A percentile compares a stretch with the other conserved stretches of the same genome.
These are phyloP conservation scores for Hypomontagnella monticulosa DNA, from an alignment of 495 filamentous ascomycete genomes.

Conservation along the genomic window DNA sequence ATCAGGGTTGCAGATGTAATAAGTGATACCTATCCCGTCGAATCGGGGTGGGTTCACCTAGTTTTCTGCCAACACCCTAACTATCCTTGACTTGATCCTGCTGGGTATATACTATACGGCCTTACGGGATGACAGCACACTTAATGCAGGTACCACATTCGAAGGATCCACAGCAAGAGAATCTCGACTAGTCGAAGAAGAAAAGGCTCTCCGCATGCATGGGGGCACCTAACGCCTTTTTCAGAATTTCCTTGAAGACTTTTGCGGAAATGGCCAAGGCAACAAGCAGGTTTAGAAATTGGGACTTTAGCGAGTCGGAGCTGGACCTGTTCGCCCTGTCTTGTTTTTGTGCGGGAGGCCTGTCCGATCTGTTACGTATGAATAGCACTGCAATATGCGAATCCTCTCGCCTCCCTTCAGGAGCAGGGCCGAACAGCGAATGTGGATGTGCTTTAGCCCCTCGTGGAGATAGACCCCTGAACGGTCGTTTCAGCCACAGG, in stretches of 20 bases:
- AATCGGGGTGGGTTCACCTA: conserved; percentile 38
- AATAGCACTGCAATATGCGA: conserved; percentile 35
- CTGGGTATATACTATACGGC: conserved; percentile 12
- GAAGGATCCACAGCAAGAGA: conserved; percentile 39
- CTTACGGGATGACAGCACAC: conserved; percentile 36
- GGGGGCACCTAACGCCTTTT: conserved; percentile 19
- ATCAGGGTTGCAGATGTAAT: conserved; percentile 42
- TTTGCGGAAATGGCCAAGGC: conserved; percentile 15
- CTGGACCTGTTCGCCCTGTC: conserved; percentile 11
- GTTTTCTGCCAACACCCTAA: conserved; percentile 18
- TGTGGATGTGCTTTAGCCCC: conserved; percentile 31
- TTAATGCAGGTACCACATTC: conserved; percentile 38
- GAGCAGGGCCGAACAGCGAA: conserved; percentile 37
- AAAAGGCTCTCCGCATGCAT: conserved; percentile 17
- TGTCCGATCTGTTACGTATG: conserved; percentile 37
- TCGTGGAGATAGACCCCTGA: conserved; percentile 38
- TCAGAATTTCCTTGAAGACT: conserved; percentile 17
- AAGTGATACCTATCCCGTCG: conserved; percentile 29
- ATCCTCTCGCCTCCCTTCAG: conserved; percentile 36
- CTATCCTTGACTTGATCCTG: conserved; percentile 30
- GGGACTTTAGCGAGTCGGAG: conserved; percentile 20
- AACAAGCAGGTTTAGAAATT: conserved; percentile 16
- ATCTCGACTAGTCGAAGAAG: conserved; percentile 22
- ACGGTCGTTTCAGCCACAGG: conserved; percentile 39
- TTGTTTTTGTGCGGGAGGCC: conserved; percentile 29